Evolutionary conservation across 73 alveolate species (phyloP).

Genomic region (Paramecium primaurelia): DNA sequence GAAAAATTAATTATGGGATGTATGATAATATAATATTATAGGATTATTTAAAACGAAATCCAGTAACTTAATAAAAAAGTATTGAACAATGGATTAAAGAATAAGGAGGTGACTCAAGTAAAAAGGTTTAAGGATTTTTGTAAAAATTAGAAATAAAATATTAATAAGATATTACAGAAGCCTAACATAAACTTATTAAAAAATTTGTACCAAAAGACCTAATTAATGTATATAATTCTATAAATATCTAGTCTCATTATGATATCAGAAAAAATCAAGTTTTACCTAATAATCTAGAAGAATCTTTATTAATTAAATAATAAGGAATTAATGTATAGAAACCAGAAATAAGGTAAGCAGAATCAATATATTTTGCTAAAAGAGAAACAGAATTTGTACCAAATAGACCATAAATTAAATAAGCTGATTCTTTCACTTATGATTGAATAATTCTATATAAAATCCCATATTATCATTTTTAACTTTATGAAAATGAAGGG

Average conservation of each 20-base stretch:
- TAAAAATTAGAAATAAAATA: neutral
- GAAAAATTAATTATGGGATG: neutral
- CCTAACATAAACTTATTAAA: neutral
- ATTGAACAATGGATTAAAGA: slow-evolving; percentile 55
- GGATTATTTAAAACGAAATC: slow-evolving; percentile 43
- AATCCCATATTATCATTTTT: neutral
- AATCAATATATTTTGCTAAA: neutral
- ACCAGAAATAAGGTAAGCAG: neutral
- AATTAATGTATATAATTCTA: neutral
- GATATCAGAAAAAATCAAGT: neutral
- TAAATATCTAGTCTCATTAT: neutral
- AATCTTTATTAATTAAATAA: neutral
- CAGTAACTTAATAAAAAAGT: slow-evolving; percentile 38
- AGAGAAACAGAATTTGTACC: neutral
- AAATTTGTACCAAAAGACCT: neutral
- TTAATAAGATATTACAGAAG: neutral
- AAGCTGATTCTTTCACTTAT: neutral
- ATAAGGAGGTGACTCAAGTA: neutral
- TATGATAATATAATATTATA: neutral
- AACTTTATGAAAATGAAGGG: neutral
- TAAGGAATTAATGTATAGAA: neutral
- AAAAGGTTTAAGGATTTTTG: neutral
- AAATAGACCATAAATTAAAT: neutral
- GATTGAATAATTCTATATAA: neutral
- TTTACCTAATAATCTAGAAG: neutral